Conservation (phyloP, 176 grass and related monocot species). For the Aegilops tauschii region DNA sequence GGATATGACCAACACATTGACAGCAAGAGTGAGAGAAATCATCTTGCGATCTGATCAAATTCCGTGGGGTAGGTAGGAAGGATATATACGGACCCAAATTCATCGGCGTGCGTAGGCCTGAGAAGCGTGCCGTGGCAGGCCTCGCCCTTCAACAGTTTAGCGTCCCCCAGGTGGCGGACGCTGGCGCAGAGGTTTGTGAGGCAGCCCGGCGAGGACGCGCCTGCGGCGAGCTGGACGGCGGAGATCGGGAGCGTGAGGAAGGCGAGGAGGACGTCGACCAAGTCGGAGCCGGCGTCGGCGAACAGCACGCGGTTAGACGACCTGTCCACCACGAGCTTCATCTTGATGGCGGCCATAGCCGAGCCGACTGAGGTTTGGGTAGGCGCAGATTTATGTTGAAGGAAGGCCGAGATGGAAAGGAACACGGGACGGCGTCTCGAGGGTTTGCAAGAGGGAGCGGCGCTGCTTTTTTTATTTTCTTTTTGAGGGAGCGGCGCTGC, state of each 20-base stretch:
- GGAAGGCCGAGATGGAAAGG: too few species aligned
- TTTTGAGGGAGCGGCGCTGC: too few species aligned
- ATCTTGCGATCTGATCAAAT: neutral
- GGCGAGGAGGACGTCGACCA: neutral
- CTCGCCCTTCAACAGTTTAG: neutral
- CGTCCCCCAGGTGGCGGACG: neutral
- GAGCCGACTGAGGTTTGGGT: neutral
- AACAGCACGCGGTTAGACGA: neutral
- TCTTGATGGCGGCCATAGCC: conserved; percentile 15
- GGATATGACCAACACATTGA: neutral
- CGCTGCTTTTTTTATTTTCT: too few species aligned
- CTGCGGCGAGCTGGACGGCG: neutral
- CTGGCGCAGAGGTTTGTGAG: neutral
- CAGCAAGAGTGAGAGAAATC: neutral
- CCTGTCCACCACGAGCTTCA: neutral
- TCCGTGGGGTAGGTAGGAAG: neutral
- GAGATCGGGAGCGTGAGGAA: neutral
- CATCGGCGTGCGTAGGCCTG: neutral
- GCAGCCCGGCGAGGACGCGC: neutral
- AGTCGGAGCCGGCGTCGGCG: neutral
- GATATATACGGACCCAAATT: neutral
- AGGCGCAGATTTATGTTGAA: too few species aligned
- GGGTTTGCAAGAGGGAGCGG: too few species aligned
- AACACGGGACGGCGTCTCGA: too few species aligned
- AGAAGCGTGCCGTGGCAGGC: neutral